Conservation (phyloP, 768 basidiomycete species). For the Collybia mongolica region DNA sequence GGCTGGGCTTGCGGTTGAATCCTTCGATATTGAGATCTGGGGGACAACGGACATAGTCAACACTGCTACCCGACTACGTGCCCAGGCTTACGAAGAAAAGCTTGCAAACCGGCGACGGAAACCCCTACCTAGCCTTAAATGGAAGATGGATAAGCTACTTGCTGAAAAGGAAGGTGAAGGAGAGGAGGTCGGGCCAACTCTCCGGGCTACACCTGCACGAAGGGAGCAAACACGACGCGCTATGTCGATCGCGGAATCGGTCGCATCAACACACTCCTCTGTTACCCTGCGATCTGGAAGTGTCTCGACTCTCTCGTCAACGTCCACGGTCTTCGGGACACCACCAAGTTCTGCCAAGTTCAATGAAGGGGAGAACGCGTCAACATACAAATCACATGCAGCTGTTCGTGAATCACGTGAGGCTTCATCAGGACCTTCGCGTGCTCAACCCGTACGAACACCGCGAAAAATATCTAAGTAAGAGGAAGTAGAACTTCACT, state of each 20-base stretch:
- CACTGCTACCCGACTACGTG: constrained; percentile 38
- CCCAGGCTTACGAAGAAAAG: constrained; percentile 49
- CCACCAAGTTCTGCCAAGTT: no score
- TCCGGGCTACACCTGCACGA: not conserved
- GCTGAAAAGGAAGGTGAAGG: constrained; percentile 3
- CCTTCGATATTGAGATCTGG: constrained; percentile 38
- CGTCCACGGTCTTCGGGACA: no score
- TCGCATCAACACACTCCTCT: not conserved
- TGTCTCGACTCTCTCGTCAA: not conserved
- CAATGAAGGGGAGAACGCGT: no score
- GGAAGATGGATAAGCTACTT: constrained; percentile 9
- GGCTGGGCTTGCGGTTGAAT: constrained; percentile 21
- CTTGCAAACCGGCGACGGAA: constrained; percentile 11
- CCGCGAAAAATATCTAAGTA: no score
- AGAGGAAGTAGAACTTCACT: no score
- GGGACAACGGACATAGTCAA: constrained; percentile 41
- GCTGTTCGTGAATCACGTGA: no score
- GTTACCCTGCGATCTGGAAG: not conserved
- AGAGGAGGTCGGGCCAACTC: not conserved
- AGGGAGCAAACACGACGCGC: not conserved
- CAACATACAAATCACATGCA: no score
- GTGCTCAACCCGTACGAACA: no score
- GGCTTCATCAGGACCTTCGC: no score
- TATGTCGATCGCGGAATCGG: not conserved
- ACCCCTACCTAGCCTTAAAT: not conserved